Conservation (phyloP, 352 stramenopile genomes). For the Bremia lactucae region DNA sequence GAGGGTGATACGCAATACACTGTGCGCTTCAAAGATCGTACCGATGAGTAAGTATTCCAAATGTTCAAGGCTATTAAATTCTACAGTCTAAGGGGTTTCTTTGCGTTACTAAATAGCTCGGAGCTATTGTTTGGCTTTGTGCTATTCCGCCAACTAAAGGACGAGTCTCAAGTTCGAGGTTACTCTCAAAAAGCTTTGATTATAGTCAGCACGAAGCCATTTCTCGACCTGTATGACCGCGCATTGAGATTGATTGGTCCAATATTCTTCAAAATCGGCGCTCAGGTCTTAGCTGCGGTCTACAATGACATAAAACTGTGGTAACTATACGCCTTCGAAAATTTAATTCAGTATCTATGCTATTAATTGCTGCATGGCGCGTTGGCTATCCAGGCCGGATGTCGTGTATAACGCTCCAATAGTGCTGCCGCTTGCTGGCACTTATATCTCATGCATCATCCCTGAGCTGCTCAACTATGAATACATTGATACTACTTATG, state of each 20-base stretch:
- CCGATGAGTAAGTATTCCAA: conserved; percentile 22
- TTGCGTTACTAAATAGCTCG: conserved; percentile 9
- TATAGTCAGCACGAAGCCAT: conserved; percentile 57
- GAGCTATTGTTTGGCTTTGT: conserved; percentile 74
- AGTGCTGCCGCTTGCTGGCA: conserved; percentile 58
- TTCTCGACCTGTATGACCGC: conserved; percentile 70
- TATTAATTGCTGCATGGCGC: background rate
- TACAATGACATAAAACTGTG: conserved; percentile 64
- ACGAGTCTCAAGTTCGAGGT: conserved; percentile 47
- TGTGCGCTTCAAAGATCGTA: conserved; percentile 45
- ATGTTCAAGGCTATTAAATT: background rate
- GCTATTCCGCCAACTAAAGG: conserved; percentile 76
- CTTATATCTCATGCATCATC: conserved; percentile 64
- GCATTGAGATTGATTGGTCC: conserved; percentile 56
- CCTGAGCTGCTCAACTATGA: conserved; percentile 52
- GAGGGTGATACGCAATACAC: conserved; percentile 81
- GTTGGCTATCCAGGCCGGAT: conserved; percentile 30
- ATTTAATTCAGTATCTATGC: background rate
- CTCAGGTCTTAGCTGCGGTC: conserved; percentile 51
- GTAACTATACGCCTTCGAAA: conserved; percentile 18
- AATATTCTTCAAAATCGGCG: conserved; percentile 69
- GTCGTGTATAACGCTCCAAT: conserved; percentile 35
- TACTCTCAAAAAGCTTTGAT: conserved; percentile 84
- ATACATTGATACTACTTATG: conserved; percentile 26
- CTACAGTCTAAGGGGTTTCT: conserved; percentile 6